Base-by-base conservation (phyloP, 345 rosid species). In the Crucihimalaya himalaica region DNA sequence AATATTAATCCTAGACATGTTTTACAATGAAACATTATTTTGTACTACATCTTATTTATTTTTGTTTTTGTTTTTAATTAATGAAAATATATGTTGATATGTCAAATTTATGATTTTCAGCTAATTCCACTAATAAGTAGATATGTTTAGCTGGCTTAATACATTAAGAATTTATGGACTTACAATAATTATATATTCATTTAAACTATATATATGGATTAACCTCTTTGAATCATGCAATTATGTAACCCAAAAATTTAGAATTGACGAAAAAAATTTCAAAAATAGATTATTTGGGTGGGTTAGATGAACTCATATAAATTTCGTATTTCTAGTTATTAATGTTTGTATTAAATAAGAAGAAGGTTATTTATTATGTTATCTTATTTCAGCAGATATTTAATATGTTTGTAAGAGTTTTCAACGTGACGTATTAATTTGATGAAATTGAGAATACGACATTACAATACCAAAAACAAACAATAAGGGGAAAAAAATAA, bases 371-470 rank as follows among this genome's bases (percentile, higher is more conserved):
- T 42, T 42, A 58, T 74, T 23, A 65, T 65, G 43, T 14, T 55
- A 47, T 67, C 35, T 66, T 28, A 58, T 66, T 62, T 74, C 78
- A 48, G 20, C 53, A 57, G 1, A 47, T 66, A 74, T 56, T 74
- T 66, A 66, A 57, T 58, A 59, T 51, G 63, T 20, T 66, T 59
- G 45, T 48, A 50, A 48, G 66, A 39, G 60, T 52, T 52, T 68
- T 42, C 34, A 53, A 61, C 46, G 48, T 61, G 37, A 61, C 39
- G 31, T 52, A 68, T 61, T 75, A 68, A 68, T 68, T 61, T 75
- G 70, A 68, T 52, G 64, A 45, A 68, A 42, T 16, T 32, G 58
- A 61, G 74, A 75, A 61, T 68, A 75, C 32, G 79, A 75, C 79
- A 60, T 20, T 23, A 45, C 59, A 43, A 69, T 31, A 67, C 40